phyloP scores from a whole-genome alignment of 1,139 yeast species.

The Saccharomyces hybrid region DNA sequence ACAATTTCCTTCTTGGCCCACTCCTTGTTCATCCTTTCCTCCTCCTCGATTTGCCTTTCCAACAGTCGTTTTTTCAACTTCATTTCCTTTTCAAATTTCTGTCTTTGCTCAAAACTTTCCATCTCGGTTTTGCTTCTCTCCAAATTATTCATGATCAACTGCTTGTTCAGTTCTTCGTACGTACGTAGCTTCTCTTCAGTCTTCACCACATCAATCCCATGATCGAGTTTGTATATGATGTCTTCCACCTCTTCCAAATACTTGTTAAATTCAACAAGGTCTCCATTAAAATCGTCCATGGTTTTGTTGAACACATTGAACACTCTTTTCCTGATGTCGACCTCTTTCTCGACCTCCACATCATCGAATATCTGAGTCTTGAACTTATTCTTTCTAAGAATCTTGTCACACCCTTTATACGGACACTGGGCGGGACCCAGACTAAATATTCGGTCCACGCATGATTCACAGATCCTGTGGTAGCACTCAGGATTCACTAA shows the following conservation, averaged over 20 bases:
- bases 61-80: slow-evolving; percentile 53
- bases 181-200: slow-evolving; percentile 63
- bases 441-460: slow-evolving; percentile 90
- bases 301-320: slow-evolving; percentile 72
- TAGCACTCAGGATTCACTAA: slow-evolving; percentile 95
- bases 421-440: slow-evolving; percentile 97
- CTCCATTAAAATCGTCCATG: slow-evolving; percentile 60
- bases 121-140: slow-evolving; percentile 60
- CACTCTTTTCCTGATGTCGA: slow-evolving; percentile 80
- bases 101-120: slow-evolving; percentile 43
- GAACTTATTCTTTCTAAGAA: slow-evolving; percentile 78
- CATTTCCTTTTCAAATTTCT: slow-evolving; percentile 51
- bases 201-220: slow-evolving; percentile 59
- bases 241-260: slow-evolving; percentile 82
- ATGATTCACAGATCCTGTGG: slow-evolving; percentile 93
- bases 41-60: slow-evolving; percentile 65
- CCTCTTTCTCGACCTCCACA: slow-evolving; percentile 79
- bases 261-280: slow-evolving; percentile 54
- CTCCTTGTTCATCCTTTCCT: slow-evolving; percentile 51
- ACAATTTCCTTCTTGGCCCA: slow-evolving; percentile 64
- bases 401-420: slow-evolving; percentile 83
- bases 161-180: slow-evolving; percentile 71
- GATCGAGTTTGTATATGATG: slow-evolving; percentile 66
- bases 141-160: slow-evolving; percentile 69
- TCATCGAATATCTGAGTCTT: slow-evolving; percentile 91